These are phyloP conservation scores for Lentinula lateritia DNA, from an alignment of 768 basidiomycete genomes.

Conservation along the genomic window DNA sequence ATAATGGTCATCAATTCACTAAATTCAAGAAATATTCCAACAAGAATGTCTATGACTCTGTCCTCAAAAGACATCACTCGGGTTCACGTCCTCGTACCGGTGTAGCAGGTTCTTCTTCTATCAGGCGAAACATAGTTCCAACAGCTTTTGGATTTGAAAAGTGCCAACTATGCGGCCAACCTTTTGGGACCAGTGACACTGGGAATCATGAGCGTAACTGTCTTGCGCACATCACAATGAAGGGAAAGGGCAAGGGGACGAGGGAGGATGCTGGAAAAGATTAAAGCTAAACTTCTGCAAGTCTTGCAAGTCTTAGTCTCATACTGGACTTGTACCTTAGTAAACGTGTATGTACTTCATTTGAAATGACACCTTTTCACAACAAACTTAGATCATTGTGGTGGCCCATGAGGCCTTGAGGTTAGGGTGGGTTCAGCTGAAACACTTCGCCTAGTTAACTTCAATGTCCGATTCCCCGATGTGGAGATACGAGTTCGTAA, in stretches of 20 bases:
- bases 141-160: not conserved
- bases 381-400: too few species aligned
- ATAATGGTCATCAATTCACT: not conserved
- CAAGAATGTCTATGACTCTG: not conserved
- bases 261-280: not conserved
- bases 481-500: too few species aligned
- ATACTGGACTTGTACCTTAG: too few species aligned
- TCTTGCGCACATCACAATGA: not conserved
- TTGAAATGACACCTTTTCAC: too few species aligned
- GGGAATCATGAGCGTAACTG: not conserved
- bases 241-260: not conserved
- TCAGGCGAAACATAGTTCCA: not conserved
- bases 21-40: not conserved
- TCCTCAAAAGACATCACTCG: not conserved
- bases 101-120: not conserved
- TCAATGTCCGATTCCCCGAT: too few species aligned
- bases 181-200: not conserved
- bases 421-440: too few species aligned
- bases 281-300: not conserved
- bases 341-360: too few species aligned
- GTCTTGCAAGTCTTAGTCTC: too few species aligned
- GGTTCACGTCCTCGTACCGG: not conserved
- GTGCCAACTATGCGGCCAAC: not conserved
- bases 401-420: too few species aligned
- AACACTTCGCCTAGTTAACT: too few species aligned